Percentiles rank a stretch among this genome's conserved stretches.
These are phyloP conservation scores for Staphylotrichum longicolle DNA, from an alignment of 495 filamentous ascomycete species.

Conservation along the genomic window DNA sequence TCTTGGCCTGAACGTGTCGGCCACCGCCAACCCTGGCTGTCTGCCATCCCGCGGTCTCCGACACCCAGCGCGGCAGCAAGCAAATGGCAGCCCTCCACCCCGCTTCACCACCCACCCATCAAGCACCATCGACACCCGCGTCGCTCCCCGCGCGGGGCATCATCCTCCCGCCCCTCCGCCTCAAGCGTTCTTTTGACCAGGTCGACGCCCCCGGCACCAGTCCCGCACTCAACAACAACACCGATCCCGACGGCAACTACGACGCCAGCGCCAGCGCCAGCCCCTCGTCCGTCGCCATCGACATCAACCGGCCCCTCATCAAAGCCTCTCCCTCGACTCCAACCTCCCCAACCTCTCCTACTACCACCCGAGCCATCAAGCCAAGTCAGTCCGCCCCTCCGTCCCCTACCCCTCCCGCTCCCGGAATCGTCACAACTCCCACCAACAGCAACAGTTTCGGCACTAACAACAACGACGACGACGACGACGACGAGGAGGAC, in stretches of 20 bases:
- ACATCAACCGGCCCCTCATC: not conserved
- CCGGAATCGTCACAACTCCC: too few relatives aligned
- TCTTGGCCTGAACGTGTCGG: conserved; percentile 14
- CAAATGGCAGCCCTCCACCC: not conserved
- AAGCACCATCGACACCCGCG: not conserved
- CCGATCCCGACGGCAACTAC: not conserved
- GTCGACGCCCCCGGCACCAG: not conserved
- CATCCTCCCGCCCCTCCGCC: not conserved
- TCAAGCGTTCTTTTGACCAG: conserved; percentile 14
- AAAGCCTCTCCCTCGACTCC: not conserved
- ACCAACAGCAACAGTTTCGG: too few relatives aligned
- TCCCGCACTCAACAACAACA: not conserved
- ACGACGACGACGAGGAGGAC: not conserved
- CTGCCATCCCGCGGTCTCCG: conserved; percentile 42
- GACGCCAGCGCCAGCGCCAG: conserved; percentile 6
- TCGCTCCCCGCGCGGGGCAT: not conserved
- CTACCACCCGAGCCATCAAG: too few relatives aligned
- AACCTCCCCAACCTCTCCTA: too few relatives aligned
- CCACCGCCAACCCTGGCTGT: conserved; percentile 41
- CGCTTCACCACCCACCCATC: not conserved
- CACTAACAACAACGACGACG: not conserved
- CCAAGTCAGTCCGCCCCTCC: too few relatives aligned
- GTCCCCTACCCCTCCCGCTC: too few relatives aligned
- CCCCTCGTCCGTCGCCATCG: not conserved
- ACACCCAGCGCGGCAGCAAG: not conserved